These are phyloP conservation scores for Amauroascus niger DNA, from an alignment of 2,329 filamentous ascomycete genomes.

Conservation along the genomic window DNA sequence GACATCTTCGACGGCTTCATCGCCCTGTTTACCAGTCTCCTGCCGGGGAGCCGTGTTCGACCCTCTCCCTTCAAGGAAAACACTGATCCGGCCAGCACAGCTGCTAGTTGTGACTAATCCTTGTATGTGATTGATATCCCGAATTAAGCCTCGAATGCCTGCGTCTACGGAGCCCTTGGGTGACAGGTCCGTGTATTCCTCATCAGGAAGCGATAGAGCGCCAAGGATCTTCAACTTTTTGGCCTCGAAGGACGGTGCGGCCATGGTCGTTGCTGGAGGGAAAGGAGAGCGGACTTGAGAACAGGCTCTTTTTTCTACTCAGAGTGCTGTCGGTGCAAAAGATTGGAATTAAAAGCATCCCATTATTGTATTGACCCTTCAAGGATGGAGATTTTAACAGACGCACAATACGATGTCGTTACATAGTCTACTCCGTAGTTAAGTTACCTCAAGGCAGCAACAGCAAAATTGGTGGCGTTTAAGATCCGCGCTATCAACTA, in stretches of 20 bases:
- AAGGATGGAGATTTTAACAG: too few species aligned
- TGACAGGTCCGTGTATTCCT: slow-evolving; percentile 69
- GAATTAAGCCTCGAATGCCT: slow-evolving; percentile 66
- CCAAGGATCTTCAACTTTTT: slow-evolving; percentile 66
- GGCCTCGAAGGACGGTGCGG: slow-evolving; percentile 20
- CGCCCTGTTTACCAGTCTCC: slow-evolving; percentile 18
- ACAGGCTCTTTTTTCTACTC: background rate
- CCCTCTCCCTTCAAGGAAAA: slow-evolving; percentile 69
- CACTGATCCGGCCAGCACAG: slow-evolving; percentile 76
- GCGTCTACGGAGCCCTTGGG: slow-evolving; percentile 82
- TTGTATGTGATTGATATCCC: slow-evolving; percentile 61
- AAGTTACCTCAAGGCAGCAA: too few species aligned
- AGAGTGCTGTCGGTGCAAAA: too few species aligned
- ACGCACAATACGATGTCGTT: too few species aligned
- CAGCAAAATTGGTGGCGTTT: background rate
- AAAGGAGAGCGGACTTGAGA: background rate
- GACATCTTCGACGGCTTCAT: background rate
- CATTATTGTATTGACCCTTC: too few species aligned
- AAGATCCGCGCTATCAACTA: background rate
- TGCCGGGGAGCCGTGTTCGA: slow-evolving; percentile 7
- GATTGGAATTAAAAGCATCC: too few species aligned
- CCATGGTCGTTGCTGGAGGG: background rate
- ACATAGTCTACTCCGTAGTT: too few species aligned
- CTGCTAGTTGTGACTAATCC: slow-evolving; percentile 88
- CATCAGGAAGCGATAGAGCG: slow-evolving; percentile 57